Percentiles rank a stretch among this genome's conserved stretches.
Conservation (phyloP, 805 yeast genomes). For the Candida lessepsii region DNA sequence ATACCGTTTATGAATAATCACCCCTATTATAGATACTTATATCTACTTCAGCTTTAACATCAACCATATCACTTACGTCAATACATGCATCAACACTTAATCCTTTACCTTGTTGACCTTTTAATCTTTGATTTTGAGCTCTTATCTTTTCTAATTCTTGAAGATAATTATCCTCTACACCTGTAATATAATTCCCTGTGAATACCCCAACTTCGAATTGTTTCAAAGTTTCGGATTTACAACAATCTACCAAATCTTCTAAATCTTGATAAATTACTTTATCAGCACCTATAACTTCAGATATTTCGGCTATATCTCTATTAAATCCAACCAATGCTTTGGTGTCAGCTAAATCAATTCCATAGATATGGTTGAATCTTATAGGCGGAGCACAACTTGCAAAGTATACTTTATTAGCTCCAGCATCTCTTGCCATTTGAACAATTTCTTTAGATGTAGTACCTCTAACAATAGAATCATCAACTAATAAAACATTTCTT, state of each 20-base stretch:
- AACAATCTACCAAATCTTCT: constrained; percentile 79
- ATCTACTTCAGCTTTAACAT: constrained; percentile 76
- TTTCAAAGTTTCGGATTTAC: constrained; percentile 50
- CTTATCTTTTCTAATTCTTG: constrained; percentile 80
- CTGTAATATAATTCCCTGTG: constrained; percentile 93
- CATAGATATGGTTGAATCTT: constrained; percentile 92
- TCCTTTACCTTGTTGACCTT: constrained; percentile 33
- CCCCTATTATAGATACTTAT: constrained; percentile 58
- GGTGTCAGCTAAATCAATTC: constrained; percentile 95
- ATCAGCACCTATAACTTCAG: constrained; percentile 83
- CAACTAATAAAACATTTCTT: constrained; percentile 84
- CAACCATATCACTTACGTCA: constrained; percentile 47
- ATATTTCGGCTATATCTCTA: constrained; percentile 71
- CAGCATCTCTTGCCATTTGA: constrained; percentile 98
- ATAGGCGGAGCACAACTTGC: constrained; percentile 99
- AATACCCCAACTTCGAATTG: constrained; percentile 95
- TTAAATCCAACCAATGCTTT: constrained; percentile 88
- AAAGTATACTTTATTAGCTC: constrained; percentile 90
- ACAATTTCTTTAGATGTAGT: constrained; percentile 96
- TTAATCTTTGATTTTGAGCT: constrained; percentile 63
- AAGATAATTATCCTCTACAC: constrained; percentile 79
- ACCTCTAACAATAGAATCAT: constrained; percentile 96
- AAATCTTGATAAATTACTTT: constrained; percentile 84
- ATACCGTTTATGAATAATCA: constrained; percentile 37
- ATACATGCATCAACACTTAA: constrained; percentile 41